Conservation (phyloP, 2,329 filamentous ascomycete species). For the Pseudogymnoascus sp. region DNA sequence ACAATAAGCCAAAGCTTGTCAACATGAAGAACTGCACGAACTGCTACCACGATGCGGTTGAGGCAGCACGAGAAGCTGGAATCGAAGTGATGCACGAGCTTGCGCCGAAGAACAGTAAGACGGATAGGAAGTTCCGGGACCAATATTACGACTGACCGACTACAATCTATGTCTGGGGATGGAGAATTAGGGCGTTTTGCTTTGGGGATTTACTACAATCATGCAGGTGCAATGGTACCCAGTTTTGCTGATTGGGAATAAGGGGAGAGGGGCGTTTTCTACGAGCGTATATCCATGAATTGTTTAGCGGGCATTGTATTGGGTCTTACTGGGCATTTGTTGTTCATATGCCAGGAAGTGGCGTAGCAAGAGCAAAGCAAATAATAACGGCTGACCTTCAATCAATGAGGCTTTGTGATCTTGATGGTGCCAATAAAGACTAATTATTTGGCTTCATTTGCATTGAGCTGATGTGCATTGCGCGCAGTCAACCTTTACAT, state of each 20-base stretch:
- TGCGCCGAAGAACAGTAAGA: background rate
- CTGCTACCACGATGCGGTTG: background rate
- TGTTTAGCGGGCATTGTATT: background rate
- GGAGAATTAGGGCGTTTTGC: background rate
- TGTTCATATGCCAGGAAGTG: background rate
- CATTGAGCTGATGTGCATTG: background rate
- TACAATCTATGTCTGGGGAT: background rate
- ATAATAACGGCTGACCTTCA: background rate
- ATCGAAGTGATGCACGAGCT: background rate
- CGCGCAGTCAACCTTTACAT: background rate
- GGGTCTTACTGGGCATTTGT: background rate
- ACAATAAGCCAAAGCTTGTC: background rate
- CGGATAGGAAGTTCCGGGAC: background rate
- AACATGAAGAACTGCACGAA: background rate
- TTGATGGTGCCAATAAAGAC: background rate
- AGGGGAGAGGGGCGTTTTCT: background rate
- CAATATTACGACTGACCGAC: background rate
- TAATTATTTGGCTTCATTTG: background rate
- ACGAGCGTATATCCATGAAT: background rate
- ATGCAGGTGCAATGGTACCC: background rate
- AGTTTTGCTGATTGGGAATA: background rate
- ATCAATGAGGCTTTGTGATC: background rate
- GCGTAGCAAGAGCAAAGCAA: background rate
- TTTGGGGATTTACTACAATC: background rate
- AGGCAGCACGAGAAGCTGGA: background rate